Percentiles rank a stretch among this genome's conserved stretches.
These are phyloP conservation scores for Rhododendron mucronatum DNA, from an alignment of 148 eudicot species.

Conservation along the genomic window DNA sequence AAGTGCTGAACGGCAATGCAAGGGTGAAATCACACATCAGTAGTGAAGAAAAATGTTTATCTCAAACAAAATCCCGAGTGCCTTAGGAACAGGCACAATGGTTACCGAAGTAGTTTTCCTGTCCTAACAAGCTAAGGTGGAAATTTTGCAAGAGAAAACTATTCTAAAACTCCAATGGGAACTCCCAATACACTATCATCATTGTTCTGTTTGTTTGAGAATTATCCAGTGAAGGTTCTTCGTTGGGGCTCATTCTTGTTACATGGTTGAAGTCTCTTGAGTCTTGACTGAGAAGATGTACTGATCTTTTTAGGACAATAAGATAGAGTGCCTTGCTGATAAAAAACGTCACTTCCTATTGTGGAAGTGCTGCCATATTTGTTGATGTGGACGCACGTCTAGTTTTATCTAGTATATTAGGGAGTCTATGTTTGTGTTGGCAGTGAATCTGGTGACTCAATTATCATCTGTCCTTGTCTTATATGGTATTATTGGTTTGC, in stretches of 20 bases:
- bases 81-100: background rate
- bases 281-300: background rate
- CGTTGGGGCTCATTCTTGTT: background rate
- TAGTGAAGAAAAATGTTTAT: background rate
- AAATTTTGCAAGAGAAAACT: background rate
- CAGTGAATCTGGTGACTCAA: background rate
- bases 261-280: background rate
- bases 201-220: background rate
- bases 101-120: background rate
- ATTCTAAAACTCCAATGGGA: background rate
- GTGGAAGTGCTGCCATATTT: background rate
- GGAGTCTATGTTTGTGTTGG: background rate
- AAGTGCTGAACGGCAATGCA: background rate
- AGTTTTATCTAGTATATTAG: background rate
- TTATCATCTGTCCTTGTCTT: background rate
- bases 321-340: background rate
- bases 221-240: background rate
- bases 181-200: background rate
- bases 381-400: background rate
- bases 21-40: background rate
- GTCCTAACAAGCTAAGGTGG: background rate
- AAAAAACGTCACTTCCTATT: background rate
- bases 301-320: background rate
- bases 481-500: background rate
- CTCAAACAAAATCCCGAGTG: background rate